Base-by-base conservation (phyloP, 495 filamentous ascomycete species). In the Schizothecium vesticola region DNA sequence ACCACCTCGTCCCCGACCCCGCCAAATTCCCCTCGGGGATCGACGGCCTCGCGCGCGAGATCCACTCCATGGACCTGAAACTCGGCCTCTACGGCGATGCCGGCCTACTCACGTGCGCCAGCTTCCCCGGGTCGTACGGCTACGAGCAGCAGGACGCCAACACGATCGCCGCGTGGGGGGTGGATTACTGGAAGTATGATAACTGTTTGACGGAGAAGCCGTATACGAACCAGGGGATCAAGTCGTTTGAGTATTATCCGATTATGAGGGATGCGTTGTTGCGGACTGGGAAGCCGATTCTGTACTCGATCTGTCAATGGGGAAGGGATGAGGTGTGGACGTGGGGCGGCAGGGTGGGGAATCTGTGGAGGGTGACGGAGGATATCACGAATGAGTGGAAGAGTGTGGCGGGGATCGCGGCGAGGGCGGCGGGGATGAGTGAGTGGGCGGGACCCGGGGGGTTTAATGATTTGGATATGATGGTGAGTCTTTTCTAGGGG, bases 131-230 rank as follows among this genome's bases (percentile, higher is more conserved):
- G 19, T 77, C 64, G 7, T 31, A 65, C 75, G 83, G 78, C 56
- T 75, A 82, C 66, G 83, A 86, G 69, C 67, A 72, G 16, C 67
- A 81, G 19, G 84, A 86, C 72, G 81, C 81, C 6, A 71, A 77
- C 21, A 78, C 75, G 0, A 82, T 84, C 56, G 78, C 79, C 0
- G 67, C 64, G 2, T 63, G 61, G 61, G 59, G 59, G 0, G 24
- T 63, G 10, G 61, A 63, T 22, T 63, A 26, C 26, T 25, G n/a
- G 59, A 61, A 61, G 19, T 61, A 31, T 26, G 59, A 61, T 0
- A 61, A 63, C 61, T 63, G 61, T 8, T 8, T 51, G 43, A 51
- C 43, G 19, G 43, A 51, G 43, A n/a, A 51, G 16, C 43, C 43
- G 43, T 51, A 51, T 51, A 51, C 43, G 43, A 51, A 51, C 2